Base-by-base conservation (phyloP, 176 grass and related monocot genomes). In the Oryza rufipogon region DNA sequence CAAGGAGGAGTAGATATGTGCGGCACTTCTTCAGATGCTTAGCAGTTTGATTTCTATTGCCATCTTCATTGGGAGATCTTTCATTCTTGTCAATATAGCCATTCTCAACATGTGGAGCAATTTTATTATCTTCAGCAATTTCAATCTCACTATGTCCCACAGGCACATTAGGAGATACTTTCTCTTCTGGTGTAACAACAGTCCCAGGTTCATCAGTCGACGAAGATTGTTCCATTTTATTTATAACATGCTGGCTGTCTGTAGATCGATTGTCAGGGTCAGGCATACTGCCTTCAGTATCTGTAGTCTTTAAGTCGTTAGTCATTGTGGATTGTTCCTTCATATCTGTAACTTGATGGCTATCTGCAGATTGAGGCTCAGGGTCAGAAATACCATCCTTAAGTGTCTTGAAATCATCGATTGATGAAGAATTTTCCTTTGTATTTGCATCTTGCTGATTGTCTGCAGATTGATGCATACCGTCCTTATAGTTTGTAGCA, bases 1-100 rank as follows among this genome's bases (percentile, higher is more conserved):
- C 74, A 32, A 90, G 84, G 61, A 90, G 84, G 6, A 90, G 64
- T 0, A 90, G 26, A 83, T 69, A 65, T 34, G 84, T 90, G 9
- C 75, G 75, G 5, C 84, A 32, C 75, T 90, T 90, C 7, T 83
- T 48, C 30, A 87, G 80, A 69, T 80, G 83, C 65, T 75, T 36
- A 8, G 58, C 83, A 78, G 36, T 68, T 74, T 0, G 20, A 36
- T 60, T 86, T 25, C 0, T 4, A 4, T 58, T 0, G 2, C 54
- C 16, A 25, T 71, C 81, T 80, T 4, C 16, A 25, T 2, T 44
- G 1, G 15, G 13, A 16, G 25, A 54, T 77, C 20, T 66, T 76
- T 10, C 36, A 71, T 33, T 2, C 0, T 5, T 52, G 33, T 72
- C 12, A 81, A 2, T 66, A 64, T 54, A 4, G 6, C 36, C 58